A percentile compares a stretch with the other conserved stretches of the same genome.
These are phyloP conservation scores for Nymphaea thermarum DNA, from an alignment of 164 flowering plant genomes.

Conservation along the genomic window DNA sequence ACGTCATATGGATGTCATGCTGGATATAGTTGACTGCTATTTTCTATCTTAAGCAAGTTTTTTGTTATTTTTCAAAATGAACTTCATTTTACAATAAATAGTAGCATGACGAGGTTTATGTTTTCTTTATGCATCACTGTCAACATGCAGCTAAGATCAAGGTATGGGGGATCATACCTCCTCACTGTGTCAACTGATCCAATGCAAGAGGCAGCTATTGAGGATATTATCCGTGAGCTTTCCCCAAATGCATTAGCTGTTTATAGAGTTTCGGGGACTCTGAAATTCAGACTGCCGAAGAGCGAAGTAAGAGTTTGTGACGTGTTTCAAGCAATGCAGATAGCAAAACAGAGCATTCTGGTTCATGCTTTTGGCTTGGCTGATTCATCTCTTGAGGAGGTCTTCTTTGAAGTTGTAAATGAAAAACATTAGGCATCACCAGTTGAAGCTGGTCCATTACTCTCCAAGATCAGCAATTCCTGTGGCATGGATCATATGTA, in stretches of 20 bases:
- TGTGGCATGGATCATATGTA: too few relatives aligned
- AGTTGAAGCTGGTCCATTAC: too few relatives aligned
- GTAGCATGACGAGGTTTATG: background rate
- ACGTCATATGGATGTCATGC: background rate
- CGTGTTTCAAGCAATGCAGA: constrained; percentile 1
- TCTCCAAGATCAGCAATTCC: too few relatives aligned
- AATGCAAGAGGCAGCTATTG: background rate
- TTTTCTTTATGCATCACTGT: background rate
- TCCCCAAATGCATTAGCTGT: constrained; percentile 3
- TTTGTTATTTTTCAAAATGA: background rate
- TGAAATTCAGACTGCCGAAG: constrained; percentile 9
- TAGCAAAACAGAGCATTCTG: constrained; percentile 1
- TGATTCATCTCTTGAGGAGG: constrained; percentile 10
- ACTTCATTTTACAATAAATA: too few relatives aligned
- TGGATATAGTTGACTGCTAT: background rate
- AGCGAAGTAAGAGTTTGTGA: constrained; percentile 4
- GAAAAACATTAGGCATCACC: background rate
- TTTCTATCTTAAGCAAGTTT: background rate
- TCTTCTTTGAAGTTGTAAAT: constrained; percentile 9
- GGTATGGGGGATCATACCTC: constrained; percentile 8
- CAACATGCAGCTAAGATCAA: constrained; percentile 7
- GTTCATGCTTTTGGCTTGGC: constrained; percentile 9
- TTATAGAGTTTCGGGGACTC: constrained; percentile 6
- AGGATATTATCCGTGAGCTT: background rate
- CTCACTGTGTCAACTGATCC: constrained; percentile 6